Conservation (phyloP, 83 land plant genomes). For the Diphasiastrum complanatum region DNA sequence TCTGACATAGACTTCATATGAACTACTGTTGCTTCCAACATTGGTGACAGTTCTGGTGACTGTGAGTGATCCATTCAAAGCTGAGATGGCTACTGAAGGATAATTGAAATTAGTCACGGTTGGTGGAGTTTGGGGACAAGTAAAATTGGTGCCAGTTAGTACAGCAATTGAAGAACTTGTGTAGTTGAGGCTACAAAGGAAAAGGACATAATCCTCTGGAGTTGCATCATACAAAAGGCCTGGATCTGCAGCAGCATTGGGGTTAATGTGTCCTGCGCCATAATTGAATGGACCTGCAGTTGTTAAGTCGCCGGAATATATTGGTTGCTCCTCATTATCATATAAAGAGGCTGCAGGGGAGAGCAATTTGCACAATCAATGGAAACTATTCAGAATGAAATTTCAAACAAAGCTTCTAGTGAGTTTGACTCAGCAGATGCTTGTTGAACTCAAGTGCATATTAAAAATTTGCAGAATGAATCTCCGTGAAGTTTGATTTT, state of each 20-base stretch:
- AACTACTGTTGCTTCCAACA: slow-evolving; percentile 21
- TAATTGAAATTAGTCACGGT: slow-evolving; percentile 39
- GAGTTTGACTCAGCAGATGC: too few species aligned
- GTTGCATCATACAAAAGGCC: slow-evolving; percentile 41
- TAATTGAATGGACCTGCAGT: slow-evolving; percentile 39
- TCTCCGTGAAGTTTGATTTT: background rate
- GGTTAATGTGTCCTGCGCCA: slow-evolving; percentile 47
- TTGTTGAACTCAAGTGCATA: background rate
- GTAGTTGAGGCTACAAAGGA: slow-evolving; percentile 36
- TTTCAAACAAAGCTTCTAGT: too few species aligned
- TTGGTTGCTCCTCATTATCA: slow-evolving; percentile 29
- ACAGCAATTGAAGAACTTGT: slow-evolving; percentile 26
- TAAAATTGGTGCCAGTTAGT: slow-evolving; percentile 21
- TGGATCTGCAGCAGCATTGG: slow-evolving; percentile 33
- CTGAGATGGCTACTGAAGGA: slow-evolving; percentile 43
- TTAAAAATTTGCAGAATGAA: background rate
- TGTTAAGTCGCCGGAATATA: slow-evolving; percentile 22
- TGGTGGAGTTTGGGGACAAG: slow-evolving; percentile 10
- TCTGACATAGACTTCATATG: slow-evolving; percentile 18
- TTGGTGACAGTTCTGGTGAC: slow-evolving; percentile 43
- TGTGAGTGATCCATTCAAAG: slow-evolving; percentile 28
- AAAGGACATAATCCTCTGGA: slow-evolving; percentile 23
- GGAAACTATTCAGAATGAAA: too few species aligned
- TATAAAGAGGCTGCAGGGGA: slow-evolving; percentile 29
- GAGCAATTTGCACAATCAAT: too few species aligned